phyloP scores from a whole-genome alignment of 768 basidiomycete genomes.

The Dentipellis sp. region DNA sequence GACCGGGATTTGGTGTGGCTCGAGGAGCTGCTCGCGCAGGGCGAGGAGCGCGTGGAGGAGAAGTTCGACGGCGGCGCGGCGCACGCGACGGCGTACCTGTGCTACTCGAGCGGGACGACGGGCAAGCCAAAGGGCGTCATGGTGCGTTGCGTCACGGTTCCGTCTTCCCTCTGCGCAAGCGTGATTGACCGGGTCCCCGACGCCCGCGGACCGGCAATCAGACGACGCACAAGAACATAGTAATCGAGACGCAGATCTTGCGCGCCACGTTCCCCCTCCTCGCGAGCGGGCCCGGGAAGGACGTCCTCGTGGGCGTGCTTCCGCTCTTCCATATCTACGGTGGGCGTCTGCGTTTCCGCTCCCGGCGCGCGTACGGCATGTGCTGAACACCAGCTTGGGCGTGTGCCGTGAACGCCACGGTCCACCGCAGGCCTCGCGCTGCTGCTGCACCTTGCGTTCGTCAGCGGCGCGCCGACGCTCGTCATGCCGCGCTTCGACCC shows the following conservation, averaged over 20 bases:
- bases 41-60: constrained; percentile 43
- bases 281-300: constrained; percentile 22
- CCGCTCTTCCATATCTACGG: constrained; percentile 51
- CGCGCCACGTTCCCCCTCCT: too few relatives aligned
- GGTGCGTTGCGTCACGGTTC: constrained; percentile 12
- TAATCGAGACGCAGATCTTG: too few relatives aligned
- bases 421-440: too few relatives aligned
- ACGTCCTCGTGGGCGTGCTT: constrained; percentile 53
- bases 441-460: too few relatives aligned
- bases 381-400: constrained; percentile 50
- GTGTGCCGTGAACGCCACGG: neutral
- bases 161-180: neutral
- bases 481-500: constrained; percentile 70
- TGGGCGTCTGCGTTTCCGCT: constrained; percentile 4
- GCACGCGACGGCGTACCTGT: constrained; percentile 54
- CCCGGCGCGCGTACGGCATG: constrained; percentile 21
- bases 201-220: constrained; percentile 15
- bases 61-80: constrained; percentile 40
- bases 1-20: constrained; percentile 27
- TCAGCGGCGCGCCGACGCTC: constrained; percentile 37
- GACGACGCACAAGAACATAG: constrained; percentile 62
- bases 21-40: constrained; percentile 41
- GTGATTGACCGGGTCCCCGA: neutral
- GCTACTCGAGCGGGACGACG: constrained; percentile 64
- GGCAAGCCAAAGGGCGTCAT: constrained; percentile 69